Evolutionary conservation across 2,329 filamentous ascomycete species (phyloP).

Genomic region (Penicillium sp.): DNA sequence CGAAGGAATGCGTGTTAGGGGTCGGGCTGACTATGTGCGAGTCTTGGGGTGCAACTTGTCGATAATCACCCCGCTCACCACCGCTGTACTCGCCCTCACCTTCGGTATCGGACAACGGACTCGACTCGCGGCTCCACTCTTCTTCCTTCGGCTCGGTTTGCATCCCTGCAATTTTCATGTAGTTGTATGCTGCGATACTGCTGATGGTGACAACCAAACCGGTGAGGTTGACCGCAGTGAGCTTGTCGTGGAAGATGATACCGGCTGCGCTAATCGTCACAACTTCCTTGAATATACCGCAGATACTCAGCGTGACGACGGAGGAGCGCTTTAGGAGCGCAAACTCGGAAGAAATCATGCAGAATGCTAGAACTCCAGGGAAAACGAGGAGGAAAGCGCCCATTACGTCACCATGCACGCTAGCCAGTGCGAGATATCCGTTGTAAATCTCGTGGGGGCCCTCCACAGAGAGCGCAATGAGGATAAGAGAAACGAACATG

Average conservation of each 20-base stretch:
- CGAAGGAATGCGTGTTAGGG: constrained; percentile 17
- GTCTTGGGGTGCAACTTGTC: constrained; percentile 27
- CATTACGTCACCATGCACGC: constrained; percentile 66
- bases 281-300: constrained; percentile 98
- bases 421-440: constrained; percentile 65
- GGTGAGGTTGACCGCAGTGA: constrained; percentile 83
- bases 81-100: constrained; percentile 24
- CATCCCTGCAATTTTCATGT: constrained; percentile 91
- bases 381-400: constrained; percentile 79
- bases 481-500: constrained; percentile 84
- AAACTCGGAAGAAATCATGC: constrained; percentile 96
- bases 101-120: constrained; percentile 31
- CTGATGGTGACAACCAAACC: constrained; percentile 85
- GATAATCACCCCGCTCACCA: constrained; percentile 28
- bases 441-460: constrained; percentile 68
- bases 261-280: constrained; percentile 90
- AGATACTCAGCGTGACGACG: constrained; percentile 93
- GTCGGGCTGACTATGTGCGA: constrained; percentile 20
- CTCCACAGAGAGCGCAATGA: constrained; percentile 84
- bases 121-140: constrained; percentile 27
- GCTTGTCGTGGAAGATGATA: constrained; percentile 81
- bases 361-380: constrained; percentile 86
- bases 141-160: constrained; percentile 66
- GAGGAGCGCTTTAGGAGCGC: constrained; percentile 91
- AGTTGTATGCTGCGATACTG: constrained; percentile 90